These are phyloP conservation scores for Aspergillus homomorphus DNA, from an alignment of 495 filamentous ascomycete species.

Conservation along the genomic window DNA sequence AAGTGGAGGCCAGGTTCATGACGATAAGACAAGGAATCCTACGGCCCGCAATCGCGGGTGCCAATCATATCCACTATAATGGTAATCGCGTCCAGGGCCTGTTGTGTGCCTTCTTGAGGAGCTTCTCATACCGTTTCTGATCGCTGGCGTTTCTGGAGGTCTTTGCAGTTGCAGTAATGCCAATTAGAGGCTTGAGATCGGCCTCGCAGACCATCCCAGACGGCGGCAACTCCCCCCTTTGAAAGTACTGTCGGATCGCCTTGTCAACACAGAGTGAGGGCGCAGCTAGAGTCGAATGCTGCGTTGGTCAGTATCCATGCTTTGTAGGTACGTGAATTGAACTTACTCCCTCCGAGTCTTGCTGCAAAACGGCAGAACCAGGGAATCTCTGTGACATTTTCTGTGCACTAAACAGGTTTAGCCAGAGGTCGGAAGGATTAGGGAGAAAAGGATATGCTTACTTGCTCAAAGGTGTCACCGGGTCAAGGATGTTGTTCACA, in stretches of 20 bases:
- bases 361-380: conserved; percentile 49
- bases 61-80: background rate
- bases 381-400: conserved; percentile 50
- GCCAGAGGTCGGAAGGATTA: background rate
- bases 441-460: conserved; percentile 10
- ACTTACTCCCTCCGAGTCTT: conserved; percentile 56
- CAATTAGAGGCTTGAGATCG: conserved; percentile 34
- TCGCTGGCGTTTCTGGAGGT: conserved; percentile 15
- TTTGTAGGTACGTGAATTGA: background rate
- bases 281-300: conserved; percentile 47
- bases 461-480: conserved; percentile 54
- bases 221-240: conserved; percentile 43
- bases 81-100: background rate
- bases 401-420: conserved; percentile 36
- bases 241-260: conserved; percentile 45
- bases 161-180: conserved; percentile 6
- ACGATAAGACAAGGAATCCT: background rate
- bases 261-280: conserved; percentile 47
- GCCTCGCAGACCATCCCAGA: conserved; percentile 40
- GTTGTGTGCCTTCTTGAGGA: conserved; percentile 20
- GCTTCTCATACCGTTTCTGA: conserved; percentile 20
- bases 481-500: conserved; percentile 56
- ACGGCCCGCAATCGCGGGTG: no score
- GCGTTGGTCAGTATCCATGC: background rate
- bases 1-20: background rate